phyloP scores from a whole-genome alignment of 306 rosid species.

The Glycine soja region DNA sequence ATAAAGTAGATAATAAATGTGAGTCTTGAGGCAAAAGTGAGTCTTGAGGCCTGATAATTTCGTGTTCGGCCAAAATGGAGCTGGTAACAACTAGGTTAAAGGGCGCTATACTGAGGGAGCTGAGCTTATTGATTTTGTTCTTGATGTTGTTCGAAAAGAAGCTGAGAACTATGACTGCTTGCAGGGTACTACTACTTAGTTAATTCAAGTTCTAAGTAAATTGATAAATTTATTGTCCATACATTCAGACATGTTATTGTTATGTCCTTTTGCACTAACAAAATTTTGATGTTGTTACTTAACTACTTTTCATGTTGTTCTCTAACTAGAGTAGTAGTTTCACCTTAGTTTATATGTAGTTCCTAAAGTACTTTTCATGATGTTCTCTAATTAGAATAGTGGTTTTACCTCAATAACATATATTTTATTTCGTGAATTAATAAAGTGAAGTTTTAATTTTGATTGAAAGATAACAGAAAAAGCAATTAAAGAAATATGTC shows the following conservation, averaged over 20 bases:
- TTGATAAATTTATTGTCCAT: no score
- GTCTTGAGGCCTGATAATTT: conserved; percentile 94
- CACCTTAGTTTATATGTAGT: background rate
- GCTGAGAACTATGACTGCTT: conserved; percentile 92
- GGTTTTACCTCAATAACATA: background rate
- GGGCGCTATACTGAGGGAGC: conserved; percentile 96
- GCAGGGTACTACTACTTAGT: conserved; percentile 64
- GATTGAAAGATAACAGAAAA: no score
- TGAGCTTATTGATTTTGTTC: conserved; percentile 85
- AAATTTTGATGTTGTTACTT: background rate
- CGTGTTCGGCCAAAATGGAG: conserved; percentile 90
- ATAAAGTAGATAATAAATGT: no score
- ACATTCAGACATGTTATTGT: no score
- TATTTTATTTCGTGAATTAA: background rate
- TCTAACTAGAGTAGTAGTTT: background rate
- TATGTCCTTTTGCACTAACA: no score
- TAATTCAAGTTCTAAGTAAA: background rate
- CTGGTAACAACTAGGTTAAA: conserved; percentile 94
- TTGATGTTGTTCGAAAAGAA: conserved; percentile 92
- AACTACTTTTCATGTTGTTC: background rate
- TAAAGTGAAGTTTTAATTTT: no score
- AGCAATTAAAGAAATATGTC: no score
- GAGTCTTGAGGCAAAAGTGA: no score
- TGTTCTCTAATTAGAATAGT: no score
- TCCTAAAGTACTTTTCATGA: background rate